Conservation (phyloP, 331 rosid genomes). For the Acacia concinna region DNA sequence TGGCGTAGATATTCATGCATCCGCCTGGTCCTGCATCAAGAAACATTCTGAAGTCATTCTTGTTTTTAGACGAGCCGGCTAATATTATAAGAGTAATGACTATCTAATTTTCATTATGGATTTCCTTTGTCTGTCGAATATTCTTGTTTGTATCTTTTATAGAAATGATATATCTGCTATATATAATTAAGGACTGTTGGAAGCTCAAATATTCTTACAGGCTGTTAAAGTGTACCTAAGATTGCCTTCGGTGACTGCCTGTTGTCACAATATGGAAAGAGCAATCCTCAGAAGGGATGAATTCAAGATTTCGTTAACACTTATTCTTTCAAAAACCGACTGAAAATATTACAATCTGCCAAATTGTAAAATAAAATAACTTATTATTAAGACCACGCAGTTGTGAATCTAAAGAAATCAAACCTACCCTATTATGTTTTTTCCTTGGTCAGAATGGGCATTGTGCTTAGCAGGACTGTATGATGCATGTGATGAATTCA, state of each 20-base stretch:
- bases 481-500: not conserved
- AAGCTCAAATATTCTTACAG: conserved; percentile 2
- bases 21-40: not conserved
- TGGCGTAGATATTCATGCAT: not conserved
- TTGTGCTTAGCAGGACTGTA: not conserved
- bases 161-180: conserved; percentile 13
- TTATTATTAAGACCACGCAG: not conserved
- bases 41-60: not conserved
- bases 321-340: not conserved
- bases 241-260: not conserved
- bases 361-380: not conserved
- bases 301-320: not conserved
- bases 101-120: not conserved
- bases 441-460: not conserved
- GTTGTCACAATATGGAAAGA: not conserved
- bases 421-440: not conserved
- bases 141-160: not conserved
- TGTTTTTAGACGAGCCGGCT: not conserved
- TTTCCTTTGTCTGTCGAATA: not conserved
- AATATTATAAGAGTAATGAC: not conserved
- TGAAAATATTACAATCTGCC: not conserved
- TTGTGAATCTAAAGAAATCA: conserved; percentile 9
- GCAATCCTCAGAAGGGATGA: not conserved
- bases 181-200: not conserved
- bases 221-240: not conserved